Percentiles rank a stretch among this genome's conserved stretches.
Conservation (phyloP, 2,329 filamentous ascomycete genomes). For the Exophiala aquamarina region DNA sequence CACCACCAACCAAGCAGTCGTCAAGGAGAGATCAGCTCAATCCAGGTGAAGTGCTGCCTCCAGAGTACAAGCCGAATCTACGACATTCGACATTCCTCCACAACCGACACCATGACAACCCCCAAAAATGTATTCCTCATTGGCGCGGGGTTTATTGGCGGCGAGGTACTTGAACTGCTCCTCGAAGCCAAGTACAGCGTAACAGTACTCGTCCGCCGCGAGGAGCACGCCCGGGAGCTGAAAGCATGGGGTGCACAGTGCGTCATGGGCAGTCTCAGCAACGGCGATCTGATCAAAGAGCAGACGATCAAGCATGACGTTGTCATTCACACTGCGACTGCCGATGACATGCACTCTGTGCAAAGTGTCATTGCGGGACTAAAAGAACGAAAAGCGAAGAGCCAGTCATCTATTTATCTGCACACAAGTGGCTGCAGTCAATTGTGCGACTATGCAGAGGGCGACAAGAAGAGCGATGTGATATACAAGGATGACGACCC, state of each 20-base stretch:
- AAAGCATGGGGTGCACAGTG: constrained; percentile 34
- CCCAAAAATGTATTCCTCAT: constrained; percentile 20
- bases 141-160: constrained; percentile 34
- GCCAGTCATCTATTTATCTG: constrained; percentile 46
- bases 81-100: too few relatives aligned
- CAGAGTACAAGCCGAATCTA: too few relatives aligned
- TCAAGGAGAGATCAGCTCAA: too few relatives aligned
- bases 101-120: constrained; percentile 3
- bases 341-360: constrained; percentile 47
- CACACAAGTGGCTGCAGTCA: constrained; percentile 39
- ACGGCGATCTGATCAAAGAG: constrained; percentile 40
- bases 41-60: too few relatives aligned
- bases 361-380: constrained; percentile 47
- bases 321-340: constrained; percentile 49
- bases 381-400: constrained; percentile 36
- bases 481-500: constrained; percentile 45
- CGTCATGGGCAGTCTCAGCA: constrained; percentile 42
- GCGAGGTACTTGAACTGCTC: constrained; percentile 48
- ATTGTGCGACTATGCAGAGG: constrained; percentile 39
- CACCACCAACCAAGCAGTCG: too few relatives aligned
- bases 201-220: constrained; percentile 35
- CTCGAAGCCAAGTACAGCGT: constrained; percentile 43
- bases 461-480: constrained; percentile 36
- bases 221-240: constrained; percentile 14
- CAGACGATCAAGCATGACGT: constrained; percentile 41